These are phyloP conservation scores for Posidonia australis DNA, from an alignment of 106 monocot genomes.

Conservation along the genomic window DNA sequence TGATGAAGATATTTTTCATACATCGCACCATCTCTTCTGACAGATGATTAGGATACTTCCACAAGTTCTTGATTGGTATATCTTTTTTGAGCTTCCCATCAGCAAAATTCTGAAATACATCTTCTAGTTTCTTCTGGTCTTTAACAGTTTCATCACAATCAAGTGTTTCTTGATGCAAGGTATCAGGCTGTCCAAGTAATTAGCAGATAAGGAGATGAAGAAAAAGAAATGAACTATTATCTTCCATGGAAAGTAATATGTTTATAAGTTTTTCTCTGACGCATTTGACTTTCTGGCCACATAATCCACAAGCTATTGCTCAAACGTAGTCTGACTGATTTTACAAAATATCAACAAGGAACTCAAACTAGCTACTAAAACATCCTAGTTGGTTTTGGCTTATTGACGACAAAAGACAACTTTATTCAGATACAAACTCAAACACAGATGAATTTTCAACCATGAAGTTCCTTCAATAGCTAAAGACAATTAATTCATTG, in stretches of 20 bases:
- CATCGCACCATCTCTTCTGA: constrained; percentile 83
- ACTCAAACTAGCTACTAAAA: too few species aligned
- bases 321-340: too few species aligned
- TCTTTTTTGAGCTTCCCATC: constrained; percentile 28
- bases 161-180: constrained; percentile 24
- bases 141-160: constrained; percentile 7
- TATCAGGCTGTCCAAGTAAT: background rate
- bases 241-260: background rate
- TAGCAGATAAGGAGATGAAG: background rate
- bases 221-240: background rate
- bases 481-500: background rate
- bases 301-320: background rate
- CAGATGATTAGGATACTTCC: constrained; percentile 49
- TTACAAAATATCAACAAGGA: too few species aligned
- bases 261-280: too few species aligned
- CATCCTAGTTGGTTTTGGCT: too few species aligned
- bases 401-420: too few species aligned
- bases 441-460: too few species aligned
- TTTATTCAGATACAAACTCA: too few species aligned
- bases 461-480: background rate
- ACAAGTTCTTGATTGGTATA: constrained; percentile 31
- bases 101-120: constrained; percentile 10
- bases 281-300: background rate
- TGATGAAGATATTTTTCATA: constrained; percentile 81
- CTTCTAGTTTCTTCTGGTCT: constrained; percentile 12